Evolutionary conservation across 2,329 filamentous ascomycete species (phyloP).

Genomic region (Cladophialophora immunda): DNA sequence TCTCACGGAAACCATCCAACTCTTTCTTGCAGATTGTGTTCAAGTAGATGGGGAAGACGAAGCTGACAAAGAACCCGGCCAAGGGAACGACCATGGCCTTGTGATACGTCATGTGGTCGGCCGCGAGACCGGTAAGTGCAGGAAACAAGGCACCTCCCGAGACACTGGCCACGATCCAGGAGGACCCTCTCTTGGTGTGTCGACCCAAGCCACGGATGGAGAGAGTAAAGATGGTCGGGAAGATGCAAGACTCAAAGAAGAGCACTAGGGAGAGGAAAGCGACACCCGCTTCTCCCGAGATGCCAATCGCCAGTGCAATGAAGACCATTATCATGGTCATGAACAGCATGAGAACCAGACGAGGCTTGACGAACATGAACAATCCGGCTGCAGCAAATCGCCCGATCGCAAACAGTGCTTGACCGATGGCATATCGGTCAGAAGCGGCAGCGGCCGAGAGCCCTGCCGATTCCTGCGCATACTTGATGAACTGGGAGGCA

Average conservation of each 20-base stretch:
- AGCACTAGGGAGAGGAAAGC: slow-evolving; percentile 73
- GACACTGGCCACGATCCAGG: slow-evolving; percentile 76
- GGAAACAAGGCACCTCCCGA: slow-evolving; percentile 74
- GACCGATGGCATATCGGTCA: slow-evolving; percentile 78
- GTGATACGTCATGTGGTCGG: slow-evolving; percentile 41
- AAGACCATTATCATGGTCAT: slow-evolving; percentile 70
- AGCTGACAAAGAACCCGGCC: slow-evolving; percentile 46
- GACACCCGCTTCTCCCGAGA: slow-evolving; percentile 59
- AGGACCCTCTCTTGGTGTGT: slow-evolving; percentile 79
- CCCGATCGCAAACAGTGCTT: slow-evolving; percentile 76
- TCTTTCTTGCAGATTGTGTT: slow-evolving; percentile 46
- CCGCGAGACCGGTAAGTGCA: slow-evolving; percentile 58
- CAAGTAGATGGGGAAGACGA: slow-evolving; percentile 48
- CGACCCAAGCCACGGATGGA: slow-evolving; percentile 78
- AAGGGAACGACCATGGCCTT: slow-evolving; percentile 47
- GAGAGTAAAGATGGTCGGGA: slow-evolving; percentile 81
- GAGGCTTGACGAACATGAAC: slow-evolving; percentile 73
- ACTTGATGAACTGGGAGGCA: slow-evolving; percentile 65
- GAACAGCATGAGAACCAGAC: slow-evolving; percentile 76
- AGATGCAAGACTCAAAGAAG: slow-evolving; percentile 84
- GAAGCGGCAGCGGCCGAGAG: slow-evolving; percentile 66
- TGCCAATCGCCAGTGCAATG: slow-evolving; percentile 59
- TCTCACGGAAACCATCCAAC: slow-evolving; percentile 48
- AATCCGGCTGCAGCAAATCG: slow-evolving; percentile 74
- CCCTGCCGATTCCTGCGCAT: slow-evolving; percentile 67